Conservation (phyloP, 164 flowering plant species). For the Chimonanthus praecox region DNA sequence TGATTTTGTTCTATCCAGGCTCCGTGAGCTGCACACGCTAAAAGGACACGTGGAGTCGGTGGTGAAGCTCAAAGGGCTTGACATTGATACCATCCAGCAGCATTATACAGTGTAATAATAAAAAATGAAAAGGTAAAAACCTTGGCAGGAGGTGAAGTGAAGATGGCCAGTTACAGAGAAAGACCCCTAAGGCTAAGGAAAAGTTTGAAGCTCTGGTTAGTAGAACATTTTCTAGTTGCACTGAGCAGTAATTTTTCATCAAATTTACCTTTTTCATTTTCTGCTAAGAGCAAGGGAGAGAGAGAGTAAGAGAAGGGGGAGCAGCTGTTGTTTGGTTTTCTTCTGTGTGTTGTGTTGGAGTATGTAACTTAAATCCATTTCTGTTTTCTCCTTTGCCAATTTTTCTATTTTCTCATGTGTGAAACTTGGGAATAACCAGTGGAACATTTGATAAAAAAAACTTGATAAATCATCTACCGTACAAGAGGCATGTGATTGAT, state of each 20-base stretch:
- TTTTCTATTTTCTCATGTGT: background rate
- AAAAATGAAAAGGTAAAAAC: background rate
- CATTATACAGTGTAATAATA: slow-evolving; percentile 55
- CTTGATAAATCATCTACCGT: too few species aligned
- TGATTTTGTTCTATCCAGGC: slow-evolving; percentile 23
- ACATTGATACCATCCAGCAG: slow-evolving; percentile 68
- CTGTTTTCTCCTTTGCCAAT: background rate
- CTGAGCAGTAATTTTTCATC: slow-evolving; percentile 4
- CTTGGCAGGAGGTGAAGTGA: background rate
- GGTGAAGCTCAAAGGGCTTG: slow-evolving; percentile 67
- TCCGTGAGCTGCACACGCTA: slow-evolving; percentile 68
- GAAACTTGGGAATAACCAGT: background rate
- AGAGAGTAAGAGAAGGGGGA: too few species aligned
- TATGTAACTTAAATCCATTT: background rate
- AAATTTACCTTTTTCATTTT: slow-evolving; percentile 9
- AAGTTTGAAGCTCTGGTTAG: slow-evolving; percentile 3
- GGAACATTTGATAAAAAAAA: background rate
- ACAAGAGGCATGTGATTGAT: too few species aligned
- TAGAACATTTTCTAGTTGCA: slow-evolving; percentile 5
- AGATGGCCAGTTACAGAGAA: background rate
- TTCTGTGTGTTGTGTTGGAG: slow-evolving; percentile 12
- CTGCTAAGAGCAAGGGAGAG: slow-evolving; percentile 6
- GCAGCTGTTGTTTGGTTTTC: background rate
- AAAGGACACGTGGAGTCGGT: slow-evolving; percentile 79
- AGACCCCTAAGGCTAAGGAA: background rate